A percentile compares a stretch with the other conserved stretches of the same genome.
These are phyloP conservation scores for Penicillium arizonense DNA, from an alignment of 495 filamentous ascomycete species.

Conservation along the genomic window DNA sequence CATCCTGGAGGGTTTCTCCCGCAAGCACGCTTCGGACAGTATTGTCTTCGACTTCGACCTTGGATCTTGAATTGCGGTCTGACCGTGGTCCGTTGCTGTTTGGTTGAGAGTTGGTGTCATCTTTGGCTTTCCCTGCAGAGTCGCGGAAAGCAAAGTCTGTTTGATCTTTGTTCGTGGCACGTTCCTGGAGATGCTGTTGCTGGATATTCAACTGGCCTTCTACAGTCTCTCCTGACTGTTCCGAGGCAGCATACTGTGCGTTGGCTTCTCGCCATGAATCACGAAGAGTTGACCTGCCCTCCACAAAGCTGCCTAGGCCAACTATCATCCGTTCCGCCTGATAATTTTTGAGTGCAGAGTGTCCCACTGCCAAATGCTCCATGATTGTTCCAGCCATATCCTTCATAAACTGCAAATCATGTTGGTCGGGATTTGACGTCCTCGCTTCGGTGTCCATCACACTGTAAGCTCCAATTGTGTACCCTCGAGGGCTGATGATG, in stretches of 20 bases:
- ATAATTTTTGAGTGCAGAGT: conserved; percentile 2
- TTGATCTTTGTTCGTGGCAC: not conserved
- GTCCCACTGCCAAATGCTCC: conserved; percentile 19
- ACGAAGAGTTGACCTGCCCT: conserved; percentile 25
- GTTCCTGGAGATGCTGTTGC: conserved; percentile 21
- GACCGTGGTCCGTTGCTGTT: not conserved
- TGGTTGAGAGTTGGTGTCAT: not conserved
- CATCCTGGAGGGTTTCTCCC: conserved; percentile 10
- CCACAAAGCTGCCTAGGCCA: conserved; percentile 32
- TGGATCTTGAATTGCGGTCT: not conserved
- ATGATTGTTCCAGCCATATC: conserved; percentile 31
- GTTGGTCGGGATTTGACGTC: conserved; percentile 10
- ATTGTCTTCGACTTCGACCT: not conserved
- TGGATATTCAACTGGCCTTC: conserved; percentile 23
- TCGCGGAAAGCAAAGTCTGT: not conserved
- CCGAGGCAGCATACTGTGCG: conserved; percentile 9
- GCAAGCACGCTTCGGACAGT: conserved; percentile 7
- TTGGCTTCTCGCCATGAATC: conserved; percentile 21
- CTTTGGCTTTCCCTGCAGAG: not conserved
- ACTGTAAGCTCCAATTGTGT: conserved; percentile 60
- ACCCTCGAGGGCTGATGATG: conserved; percentile 53
- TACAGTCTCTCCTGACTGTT: conserved; percentile 5
- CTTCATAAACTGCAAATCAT: conserved; percentile 28
- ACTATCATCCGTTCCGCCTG: conserved; percentile 28
- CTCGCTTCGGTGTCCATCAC: conserved; percentile 51